Base-by-base conservation (phyloP, 495 filamentous ascomycete genomes). In the Polyplosphaeria fusca region DNA sequence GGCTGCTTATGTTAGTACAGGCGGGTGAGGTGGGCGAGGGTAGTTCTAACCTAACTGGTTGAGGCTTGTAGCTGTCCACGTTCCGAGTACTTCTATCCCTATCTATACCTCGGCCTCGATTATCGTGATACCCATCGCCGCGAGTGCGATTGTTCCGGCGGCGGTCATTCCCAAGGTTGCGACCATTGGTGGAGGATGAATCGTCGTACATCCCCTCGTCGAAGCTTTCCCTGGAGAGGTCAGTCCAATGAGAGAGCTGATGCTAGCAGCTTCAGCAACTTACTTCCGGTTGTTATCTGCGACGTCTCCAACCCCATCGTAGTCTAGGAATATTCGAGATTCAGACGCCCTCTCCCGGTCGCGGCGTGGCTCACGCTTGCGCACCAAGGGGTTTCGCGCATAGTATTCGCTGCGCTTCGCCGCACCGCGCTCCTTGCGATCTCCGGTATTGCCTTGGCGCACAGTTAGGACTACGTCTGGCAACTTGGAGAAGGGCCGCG, bases 371-470 rank as follows among this genome's bases (percentile, higher is more conserved):
- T 7, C 40, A n/a, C 32, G 24, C 27, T 14, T 14, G 16, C 38
- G 26, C 32, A 22, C 20, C 2, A 94, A 85, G 0, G 91, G 90
- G 63, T 98, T 85, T 65, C 93, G 78, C 7, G 95, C 81, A 67
- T 97, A 98, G 71, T 91, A 97, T 14, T 89, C 77, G 70, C 93
- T 96, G 27, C 85, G 77, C 47, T 88, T 82, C 13, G 87, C 77
- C 0, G 93, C 90, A 32, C 86, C 83, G 14, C 78, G 73, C 47
- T 80, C 78, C 72, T 98, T 98, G 61, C 77, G 84, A 68, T 98
- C 93, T 4, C 79, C 74, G n/a, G 74, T 73, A 3, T 86, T 77
- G 9, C 91, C 87, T 30, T 86, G 79, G 50, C 93, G 82, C 13
- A 96, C 77, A 54, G 83, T 78, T 1, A 98, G 73, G 19, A 75